A percentile compares a stretch with the other conserved stretches of the same genome.
Evolutionary conservation across 371 early-diverging fungal species (phyloP).

Genomic region (Rhizopus delemar): DNA sequence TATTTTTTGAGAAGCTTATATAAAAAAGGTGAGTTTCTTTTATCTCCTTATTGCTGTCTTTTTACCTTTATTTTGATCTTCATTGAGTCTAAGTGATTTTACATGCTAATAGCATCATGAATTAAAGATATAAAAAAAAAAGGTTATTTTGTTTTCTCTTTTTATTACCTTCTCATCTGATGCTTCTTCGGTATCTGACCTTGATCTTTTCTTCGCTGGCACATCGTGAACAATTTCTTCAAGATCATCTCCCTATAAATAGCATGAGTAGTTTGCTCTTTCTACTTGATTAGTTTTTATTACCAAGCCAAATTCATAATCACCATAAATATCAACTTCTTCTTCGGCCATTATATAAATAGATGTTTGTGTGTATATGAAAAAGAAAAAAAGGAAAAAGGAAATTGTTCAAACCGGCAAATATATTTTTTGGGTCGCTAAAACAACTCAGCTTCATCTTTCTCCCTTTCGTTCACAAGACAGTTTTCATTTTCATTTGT

Average conservation of each 20-base stretch:
- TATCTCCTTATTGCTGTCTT: neutral
- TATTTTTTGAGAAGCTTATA: slow-evolving; percentile 23
- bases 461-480: too few species aligned
- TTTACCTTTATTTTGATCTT: slow-evolving; percentile 9
- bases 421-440: neutral
- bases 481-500: too few species aligned
- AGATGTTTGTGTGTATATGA: neutral
- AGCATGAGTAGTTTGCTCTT: neutral
- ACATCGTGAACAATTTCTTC: slow-evolving; percentile 46
- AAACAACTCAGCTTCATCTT: neutral
- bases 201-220: slow-evolving; percentile 35
- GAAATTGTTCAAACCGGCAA: neutral
- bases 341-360: slow-evolving; percentile 25
- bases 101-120: neutral
- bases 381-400: slow-evolving; percentile 1
- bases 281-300: neutral
- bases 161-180: slow-evolving; percentile 44
- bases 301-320: slow-evolving; percentile 47
- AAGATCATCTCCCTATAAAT: slow-evolving; percentile 39
- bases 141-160: slow-evolving; percentile 31
- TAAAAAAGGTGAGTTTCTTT: neutral
- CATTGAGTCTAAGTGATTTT: slow-evolving; percentile 6
- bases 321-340: slow-evolving; percentile 53
- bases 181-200: slow-evolving; percentile 16
- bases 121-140: neutral